Percentiles rank a stretch among this genome's conserved stretches.
These are phyloP conservation scores for Golubevia sp. DNA, from an alignment of 1,284 basidiomycete species.

Conservation along the genomic window DNA sequence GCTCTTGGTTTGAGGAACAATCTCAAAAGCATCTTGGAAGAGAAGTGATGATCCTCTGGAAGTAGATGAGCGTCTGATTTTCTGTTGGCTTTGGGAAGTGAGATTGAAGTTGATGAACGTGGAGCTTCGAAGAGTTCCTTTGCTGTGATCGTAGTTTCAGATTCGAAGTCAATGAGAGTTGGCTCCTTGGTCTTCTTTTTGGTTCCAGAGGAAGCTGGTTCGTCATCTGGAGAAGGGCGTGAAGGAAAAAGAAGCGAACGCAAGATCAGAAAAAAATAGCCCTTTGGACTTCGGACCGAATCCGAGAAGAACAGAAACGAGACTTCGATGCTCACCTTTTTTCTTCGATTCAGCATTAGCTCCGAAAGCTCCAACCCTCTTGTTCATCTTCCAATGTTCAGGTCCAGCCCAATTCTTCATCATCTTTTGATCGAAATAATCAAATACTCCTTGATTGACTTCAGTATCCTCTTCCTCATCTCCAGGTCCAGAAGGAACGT, in stretches of 20 bases:
- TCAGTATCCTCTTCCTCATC: no score
- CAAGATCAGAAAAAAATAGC: neutral
- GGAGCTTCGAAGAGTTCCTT: slow-evolving; percentile 82
- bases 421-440: slow-evolving; percentile 89
- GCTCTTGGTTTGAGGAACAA: slow-evolving; percentile 81
- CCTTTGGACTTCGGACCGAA: neutral
- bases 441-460: slow-evolving; percentile 65
- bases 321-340: slow-evolving; percentile 17
- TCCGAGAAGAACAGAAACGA: neutral
- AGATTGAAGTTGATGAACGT: slow-evolving; percentile 71
- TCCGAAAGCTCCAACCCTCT: no score
- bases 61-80: slow-evolving; percentile 73
- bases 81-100: slow-evolving; percentile 66
- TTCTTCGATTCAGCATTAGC: neutral
- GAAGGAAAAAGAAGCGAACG: no score
- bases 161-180: slow-evolving; percentile 84
- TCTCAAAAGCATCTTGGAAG: slow-evolving; percentile 82
- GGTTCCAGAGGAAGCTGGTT: no score
- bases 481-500: no score
- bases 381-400: slow-evolving; percentile 89
- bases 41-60: slow-evolving; percentile 98
- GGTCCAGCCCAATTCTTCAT: slow-evolving; percentile 98
- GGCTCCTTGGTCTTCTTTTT: slow-evolving; percentile 67
- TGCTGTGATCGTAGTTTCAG: slow-evolving; percentile 68
- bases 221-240: no score